phyloP scores from a whole-genome alignment of 768 basidiomycete species.

The Austroboletus eburneus region DNA sequence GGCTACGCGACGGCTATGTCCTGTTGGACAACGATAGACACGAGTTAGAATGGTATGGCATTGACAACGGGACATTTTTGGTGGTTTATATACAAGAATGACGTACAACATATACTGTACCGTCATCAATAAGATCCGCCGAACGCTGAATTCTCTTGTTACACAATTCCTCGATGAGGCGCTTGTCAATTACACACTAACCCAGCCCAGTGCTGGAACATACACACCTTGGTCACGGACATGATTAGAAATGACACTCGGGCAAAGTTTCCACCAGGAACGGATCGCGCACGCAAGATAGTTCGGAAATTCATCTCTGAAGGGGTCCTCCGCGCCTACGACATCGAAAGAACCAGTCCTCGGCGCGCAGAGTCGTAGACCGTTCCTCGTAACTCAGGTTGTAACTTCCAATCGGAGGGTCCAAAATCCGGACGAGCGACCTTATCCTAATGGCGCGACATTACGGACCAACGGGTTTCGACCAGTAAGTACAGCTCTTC shows the following conservation, averaged over 20 bases:
- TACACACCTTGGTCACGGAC: slow-evolving; percentile 16
- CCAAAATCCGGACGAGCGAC: slow-evolving; percentile 27
- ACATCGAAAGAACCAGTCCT: slow-evolving; percentile 13
- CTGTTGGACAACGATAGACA: slow-evolving; percentile 49
- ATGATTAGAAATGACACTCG: not conserved
- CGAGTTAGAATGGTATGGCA: slow-evolving; percentile 67
- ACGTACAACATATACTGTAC: slow-evolving; percentile 2
- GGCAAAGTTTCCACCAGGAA: not conserved
- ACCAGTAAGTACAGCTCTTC: slow-evolving; percentile 39
- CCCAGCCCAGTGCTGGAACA: slow-evolving; percentile 1
- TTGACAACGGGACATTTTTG: slow-evolving; percentile 50
- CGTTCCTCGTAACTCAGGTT: slow-evolving; percentile 19
- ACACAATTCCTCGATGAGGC: slow-evolving; percentile 5
- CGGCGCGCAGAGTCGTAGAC: slow-evolving; percentile 4
- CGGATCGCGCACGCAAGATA: slow-evolving; percentile 1
- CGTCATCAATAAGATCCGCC: too few relatives aligned
- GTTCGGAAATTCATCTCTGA: not conserved
- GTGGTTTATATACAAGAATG: slow-evolving; percentile 21
- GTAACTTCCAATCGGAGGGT: slow-evolving; percentile 16
- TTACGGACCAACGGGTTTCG: slow-evolving; percentile 35
- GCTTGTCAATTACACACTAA: slow-evolving; percentile 6
- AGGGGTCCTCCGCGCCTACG: not conserved
- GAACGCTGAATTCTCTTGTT: too few relatives aligned
- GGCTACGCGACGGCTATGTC: slow-evolving; percentile 47
- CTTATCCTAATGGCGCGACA: slow-evolving; percentile 30